These are phyloP conservation scores for Exophiala spinifera DNA, from an alignment of 2,329 filamentous ascomycete species.

Conservation along the genomic window DNA sequence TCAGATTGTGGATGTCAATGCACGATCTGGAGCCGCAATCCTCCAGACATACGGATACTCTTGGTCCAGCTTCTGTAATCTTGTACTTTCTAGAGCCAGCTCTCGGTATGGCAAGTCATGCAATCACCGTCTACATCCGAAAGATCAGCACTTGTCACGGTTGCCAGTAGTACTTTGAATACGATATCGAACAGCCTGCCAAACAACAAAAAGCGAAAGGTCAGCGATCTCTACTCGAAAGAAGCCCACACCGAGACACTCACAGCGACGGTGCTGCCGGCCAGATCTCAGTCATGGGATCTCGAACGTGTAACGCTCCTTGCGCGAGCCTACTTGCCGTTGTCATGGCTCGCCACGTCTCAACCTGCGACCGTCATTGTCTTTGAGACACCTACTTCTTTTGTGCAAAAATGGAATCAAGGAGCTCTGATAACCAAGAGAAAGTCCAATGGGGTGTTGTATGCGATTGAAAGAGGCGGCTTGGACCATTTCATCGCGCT, in stretches of 20 bases:
- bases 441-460: conserved; percentile 22
- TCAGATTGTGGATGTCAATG: neutral
- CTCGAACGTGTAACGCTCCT: conserved; percentile 24
- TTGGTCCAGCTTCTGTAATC: neutral
- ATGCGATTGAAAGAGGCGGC: conserved; percentile 26
- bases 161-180: conserved; percentile 14
- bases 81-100: neutral
- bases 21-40: neutral
- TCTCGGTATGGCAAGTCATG: conserved; percentile 23
- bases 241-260: conserved; percentile 4
- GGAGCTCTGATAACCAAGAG: conserved; percentile 21
- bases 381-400: conserved; percentile 19
- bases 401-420: conserved; percentile 24
- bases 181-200: neutral
- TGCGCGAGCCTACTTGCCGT: conserved; percentile 25
- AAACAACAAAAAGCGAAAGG: conserved; percentile 20
- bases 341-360: conserved; percentile 23
- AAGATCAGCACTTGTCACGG: conserved; percentile 7
- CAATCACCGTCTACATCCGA: conserved; percentile 5
- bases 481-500: conserved; percentile 14
- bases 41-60: neutral
- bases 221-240: conserved; percentile 10
- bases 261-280: conserved; percentile 8
- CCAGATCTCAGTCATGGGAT: neutral
- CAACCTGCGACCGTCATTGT: conserved; percentile 4